Conservation (phyloP, 495 filamentous ascomycete species). For the Penicillium silybi region DNA sequence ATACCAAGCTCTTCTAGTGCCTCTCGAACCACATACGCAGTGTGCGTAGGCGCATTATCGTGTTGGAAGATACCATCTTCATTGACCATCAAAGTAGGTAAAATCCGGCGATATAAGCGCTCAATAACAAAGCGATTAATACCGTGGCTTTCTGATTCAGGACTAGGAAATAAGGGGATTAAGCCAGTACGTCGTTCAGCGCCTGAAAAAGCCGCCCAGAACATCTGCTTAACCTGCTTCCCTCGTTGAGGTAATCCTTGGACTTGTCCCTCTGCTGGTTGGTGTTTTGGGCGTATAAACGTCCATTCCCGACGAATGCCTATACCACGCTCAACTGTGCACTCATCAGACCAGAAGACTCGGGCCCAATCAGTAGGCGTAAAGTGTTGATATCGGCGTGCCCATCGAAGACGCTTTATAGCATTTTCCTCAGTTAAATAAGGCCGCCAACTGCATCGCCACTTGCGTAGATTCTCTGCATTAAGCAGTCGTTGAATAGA, state of each 20-base stretch:
- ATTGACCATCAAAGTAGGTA: not conserved
- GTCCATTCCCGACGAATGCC: not conserved
- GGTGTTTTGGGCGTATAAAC: not conserved
- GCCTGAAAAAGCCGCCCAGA: constrained; percentile 10
- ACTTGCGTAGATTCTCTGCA: not conserved
- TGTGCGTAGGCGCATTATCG: constrained; percentile 18
- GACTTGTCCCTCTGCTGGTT: not conserved
- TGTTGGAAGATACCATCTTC: constrained; percentile 12
- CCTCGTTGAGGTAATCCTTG: not conserved
- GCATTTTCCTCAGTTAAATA: not conserved
- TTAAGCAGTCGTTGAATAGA: not conserved
- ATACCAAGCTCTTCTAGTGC: too few relatives aligned
- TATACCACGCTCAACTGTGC: not conserved
- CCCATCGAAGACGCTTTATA: not conserved
- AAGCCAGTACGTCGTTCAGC: constrained; percentile 3
- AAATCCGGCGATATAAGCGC: constrained; percentile 1
- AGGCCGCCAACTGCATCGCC: not conserved
- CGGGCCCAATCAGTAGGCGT: not conserved
- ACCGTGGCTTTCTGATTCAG: not conserved
- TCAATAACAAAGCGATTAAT: constrained; percentile 1
- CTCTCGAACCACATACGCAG: constrained; percentile 1
- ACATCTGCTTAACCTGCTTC: constrained; percentile 11
- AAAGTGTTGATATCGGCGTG: not conserved
- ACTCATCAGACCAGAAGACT: constrained; percentile 5
- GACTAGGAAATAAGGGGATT: constrained; percentile 2